These are phyloP conservation scores for Lentinula detonsa DNA, from an alignment of 768 basidiomycete species.

Conservation along the genomic window DNA sequence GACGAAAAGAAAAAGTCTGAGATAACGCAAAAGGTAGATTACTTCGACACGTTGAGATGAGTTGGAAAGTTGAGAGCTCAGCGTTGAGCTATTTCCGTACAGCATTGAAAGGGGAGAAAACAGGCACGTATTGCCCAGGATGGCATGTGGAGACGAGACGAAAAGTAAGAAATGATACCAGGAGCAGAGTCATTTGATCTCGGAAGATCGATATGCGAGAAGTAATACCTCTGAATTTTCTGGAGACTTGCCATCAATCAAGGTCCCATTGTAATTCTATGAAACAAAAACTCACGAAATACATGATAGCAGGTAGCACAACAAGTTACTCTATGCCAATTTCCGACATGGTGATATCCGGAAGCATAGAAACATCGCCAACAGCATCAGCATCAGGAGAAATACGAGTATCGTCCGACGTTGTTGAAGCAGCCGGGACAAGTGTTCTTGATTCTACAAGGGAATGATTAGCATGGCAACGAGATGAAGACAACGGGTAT, in stretches of 20 bases:
- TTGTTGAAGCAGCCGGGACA: background rate
- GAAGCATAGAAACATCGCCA: background rate
- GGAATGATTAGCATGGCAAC: background rate
- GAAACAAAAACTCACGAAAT: background rate
- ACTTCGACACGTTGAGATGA: no score
- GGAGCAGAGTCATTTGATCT: background rate
- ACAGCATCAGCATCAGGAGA: background rate
- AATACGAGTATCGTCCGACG: background rate
- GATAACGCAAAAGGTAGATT: no score
- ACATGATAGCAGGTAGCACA: no score
- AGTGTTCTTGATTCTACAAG: background rate
- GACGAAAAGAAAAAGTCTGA: no score
- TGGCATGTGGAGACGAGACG: background rate
- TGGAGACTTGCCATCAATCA: no score
- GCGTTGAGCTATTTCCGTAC: no score
- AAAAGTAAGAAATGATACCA: background rate
- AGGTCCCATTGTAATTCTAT: background rate
- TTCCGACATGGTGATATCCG: constrained; percentile 1
- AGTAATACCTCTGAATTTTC: no score
- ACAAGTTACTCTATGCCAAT: background rate
- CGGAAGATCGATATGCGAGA: background rate
- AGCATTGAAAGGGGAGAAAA: background rate
- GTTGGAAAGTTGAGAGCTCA: no score
- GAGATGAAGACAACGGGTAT: background rate
- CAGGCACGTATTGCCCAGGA: background rate